Evolutionary conservation across 805 yeast genomes (phyloP).

Genomic region (Cyberlindnera bimundalis): DNA sequence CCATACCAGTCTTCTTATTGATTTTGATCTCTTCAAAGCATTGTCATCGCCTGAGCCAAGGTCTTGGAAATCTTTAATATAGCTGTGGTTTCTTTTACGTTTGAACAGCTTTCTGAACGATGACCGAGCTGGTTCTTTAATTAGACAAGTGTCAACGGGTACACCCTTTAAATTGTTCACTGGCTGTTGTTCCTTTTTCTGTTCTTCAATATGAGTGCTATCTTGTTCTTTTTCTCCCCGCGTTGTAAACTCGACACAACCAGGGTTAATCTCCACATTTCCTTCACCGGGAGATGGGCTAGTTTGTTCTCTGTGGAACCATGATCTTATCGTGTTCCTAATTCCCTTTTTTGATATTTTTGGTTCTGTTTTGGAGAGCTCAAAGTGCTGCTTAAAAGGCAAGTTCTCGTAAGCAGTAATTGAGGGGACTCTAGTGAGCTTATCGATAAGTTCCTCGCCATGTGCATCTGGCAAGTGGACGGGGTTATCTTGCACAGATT

Average conservation of each 20-base stretch:
- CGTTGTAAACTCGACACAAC: no score
- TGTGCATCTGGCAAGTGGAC: background rate
- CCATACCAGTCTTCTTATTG: no score
- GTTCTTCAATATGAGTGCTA: no score
- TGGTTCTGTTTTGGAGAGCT: background rate
- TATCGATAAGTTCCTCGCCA: background rate
- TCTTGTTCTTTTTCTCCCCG: no score
- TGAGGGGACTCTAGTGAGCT: background rate
- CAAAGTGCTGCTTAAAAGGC: background rate
- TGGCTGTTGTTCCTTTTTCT: no score
- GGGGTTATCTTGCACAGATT: background rate
- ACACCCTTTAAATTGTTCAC: no score
- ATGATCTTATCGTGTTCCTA: background rate
- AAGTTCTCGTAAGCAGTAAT: background rate
- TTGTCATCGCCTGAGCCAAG: slow-evolving; percentile 1
- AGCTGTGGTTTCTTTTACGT: slow-evolving; percentile 4
- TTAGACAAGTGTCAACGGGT: no score
- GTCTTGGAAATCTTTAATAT: slow-evolving; percentile 4
- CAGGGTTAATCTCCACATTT: background rate
- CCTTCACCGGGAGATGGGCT: background rate
- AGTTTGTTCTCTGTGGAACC: slow-evolving; percentile 1
- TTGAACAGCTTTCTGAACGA: slow-evolving; percentile 10
- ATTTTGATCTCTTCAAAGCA: slow-evolving; percentile 3
- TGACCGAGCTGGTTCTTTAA: no score
- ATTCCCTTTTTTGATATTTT: background rate